A percentile compares a stretch with the other conserved stretches of the same genome.
Evolutionary conservation across 2,329 filamentous ascomycete genomes (phyloP).

Genomic region (Cladorrhinum sp.): DNA sequence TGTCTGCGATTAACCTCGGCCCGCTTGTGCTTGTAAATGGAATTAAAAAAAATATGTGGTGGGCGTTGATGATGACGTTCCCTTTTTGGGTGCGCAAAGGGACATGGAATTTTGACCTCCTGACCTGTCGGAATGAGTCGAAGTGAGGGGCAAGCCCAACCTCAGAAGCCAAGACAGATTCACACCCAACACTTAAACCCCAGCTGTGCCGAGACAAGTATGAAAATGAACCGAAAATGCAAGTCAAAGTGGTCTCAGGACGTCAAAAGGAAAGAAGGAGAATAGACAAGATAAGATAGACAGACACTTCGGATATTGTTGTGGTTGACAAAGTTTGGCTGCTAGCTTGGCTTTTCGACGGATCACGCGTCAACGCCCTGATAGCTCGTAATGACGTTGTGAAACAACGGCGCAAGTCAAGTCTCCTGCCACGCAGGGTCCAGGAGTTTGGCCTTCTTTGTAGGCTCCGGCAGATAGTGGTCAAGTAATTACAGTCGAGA

Average conservation of each 20-base stretch:
- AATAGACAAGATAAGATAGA: not conserved
- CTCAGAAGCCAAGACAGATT: not conserved
- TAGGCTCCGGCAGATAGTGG: not conserved
- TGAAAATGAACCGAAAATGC: not conserved
- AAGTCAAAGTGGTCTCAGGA: not conserved
- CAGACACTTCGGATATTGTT: not conserved
- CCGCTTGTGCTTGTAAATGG: not conserved
- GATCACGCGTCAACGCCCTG: not conserved
- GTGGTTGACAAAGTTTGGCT: not conserved
- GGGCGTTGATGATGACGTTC: not conserved
- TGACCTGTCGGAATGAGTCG: not conserved
- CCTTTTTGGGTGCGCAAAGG: not conserved
- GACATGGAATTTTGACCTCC: not conserved
- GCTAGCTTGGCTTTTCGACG: not conserved
- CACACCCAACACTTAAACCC: not conserved
- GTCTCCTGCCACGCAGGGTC: not conserved
- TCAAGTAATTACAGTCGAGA: too few species aligned
- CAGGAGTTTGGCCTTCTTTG: not conserved
- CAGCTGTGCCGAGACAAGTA: not conserved
- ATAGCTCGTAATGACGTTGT: constrained; percentile 14
- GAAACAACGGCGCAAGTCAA: constrained; percentile 6
- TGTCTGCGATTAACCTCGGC: not conserved
- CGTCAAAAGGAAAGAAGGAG: not conserved
- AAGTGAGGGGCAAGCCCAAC: not conserved
- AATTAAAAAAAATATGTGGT: not conserved